phyloP scores from a whole-genome alignment of 2,329 filamentous ascomycete species.

The Exophiala xenobiotica region DNA sequence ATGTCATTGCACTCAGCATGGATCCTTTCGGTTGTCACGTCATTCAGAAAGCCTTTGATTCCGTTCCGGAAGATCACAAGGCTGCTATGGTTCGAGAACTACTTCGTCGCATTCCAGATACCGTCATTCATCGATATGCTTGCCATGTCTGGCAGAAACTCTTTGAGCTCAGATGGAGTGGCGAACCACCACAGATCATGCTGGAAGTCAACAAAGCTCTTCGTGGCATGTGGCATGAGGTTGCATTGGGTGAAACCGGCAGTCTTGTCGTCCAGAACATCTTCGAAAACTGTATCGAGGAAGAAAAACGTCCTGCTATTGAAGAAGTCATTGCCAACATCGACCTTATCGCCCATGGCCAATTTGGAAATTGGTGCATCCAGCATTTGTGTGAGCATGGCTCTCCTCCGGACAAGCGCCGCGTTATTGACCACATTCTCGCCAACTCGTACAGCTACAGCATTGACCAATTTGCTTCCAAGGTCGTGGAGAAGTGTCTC shows the following conservation, averaged over 20 bases:
- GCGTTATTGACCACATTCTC: slow-evolving; percentile 93
- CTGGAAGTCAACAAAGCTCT: slow-evolving; percentile 92
- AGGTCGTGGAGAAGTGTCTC: slow-evolving; percentile 97
- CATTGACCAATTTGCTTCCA: slow-evolving; percentile 98
- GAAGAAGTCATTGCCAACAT: slow-evolving; percentile 94
- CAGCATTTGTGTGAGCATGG: slow-evolving; percentile 99
- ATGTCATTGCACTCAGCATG: slow-evolving; percentile 93
- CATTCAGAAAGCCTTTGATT: slow-evolving; percentile 97
- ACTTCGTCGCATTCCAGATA: slow-evolving; percentile 91
- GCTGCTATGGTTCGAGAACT: slow-evolving; percentile 98
- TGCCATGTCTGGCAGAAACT: slow-evolving; percentile 99
- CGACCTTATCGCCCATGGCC: slow-evolving; percentile 92
- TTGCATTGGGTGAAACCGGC: slow-evolving; percentile 93
- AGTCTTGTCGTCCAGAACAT: slow-evolving; percentile 99
- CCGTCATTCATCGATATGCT: slow-evolving; percentile 96
- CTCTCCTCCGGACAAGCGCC: slow-evolving; percentile 81
- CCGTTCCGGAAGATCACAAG: slow-evolving; percentile 96
- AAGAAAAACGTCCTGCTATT: slow-evolving; percentile 97
- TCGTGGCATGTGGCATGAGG: slow-evolving; percentile 97
- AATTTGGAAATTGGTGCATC: slow-evolving; percentile 99
- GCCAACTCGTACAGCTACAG: slow-evolving; percentile 93
- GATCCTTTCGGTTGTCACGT: slow-evolving; percentile 98
- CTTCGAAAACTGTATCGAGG: slow-evolving; percentile 97
- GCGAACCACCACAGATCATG: slow-evolving; percentile 96
- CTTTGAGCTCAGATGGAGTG: slow-evolving; percentile 94